Evolutionary conservation across 331 rosid species (phyloP), one percentile per base, ranked within the genome.

Genomic region (Prunus yedoensis): DNA sequence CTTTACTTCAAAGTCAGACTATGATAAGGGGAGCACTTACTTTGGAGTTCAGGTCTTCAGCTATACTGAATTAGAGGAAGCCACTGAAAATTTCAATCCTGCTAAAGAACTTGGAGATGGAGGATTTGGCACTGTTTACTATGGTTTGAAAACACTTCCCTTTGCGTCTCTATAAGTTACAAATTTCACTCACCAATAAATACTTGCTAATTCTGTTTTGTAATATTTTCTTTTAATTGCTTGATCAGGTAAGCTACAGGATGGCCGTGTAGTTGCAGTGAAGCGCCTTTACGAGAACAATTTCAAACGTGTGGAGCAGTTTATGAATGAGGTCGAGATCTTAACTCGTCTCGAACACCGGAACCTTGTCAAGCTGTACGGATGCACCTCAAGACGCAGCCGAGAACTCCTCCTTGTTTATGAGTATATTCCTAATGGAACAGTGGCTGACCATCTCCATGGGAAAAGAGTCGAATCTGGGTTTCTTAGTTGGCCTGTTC

Each of bases 41-140:
- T 91, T 77, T 80, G 97, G 91, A 66, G 88, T 83, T 66, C 87
- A 84, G 71, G 86, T 94, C 70, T 94, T 92, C 80, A 88, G 74
- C 78, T 87, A 84, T 81, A 66, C 71, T 3, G 99, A 94, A 76
- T 83, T 94, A n/a, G 93, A 89, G 76, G 94, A 87, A 85, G 93
- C 92, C 45, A 92, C 97, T 4, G 72, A 85, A 21, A 83, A 84
- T 56, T 94, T 94, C 74, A 80, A 89, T 77, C 66, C 88, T 61
- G 85, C 93, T 53, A 89, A 68, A 85, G 91, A 89, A 79, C 84
- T 94, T 77, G 99, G 99, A n/a, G 96, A 92, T 27, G 99, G 99
- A 62, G 99, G 99, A 66, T 94, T 92, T 57, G 99, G 99, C 79
- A 80, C 91, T 20, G 99, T 94, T 74, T 94, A 94, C 83, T 90